A percentile compares a stretch with the other conserved stretches of the same genome.
phyloP scores from a whole-genome alignment of 805 yeast genomes.

The Metschnikowia arizonensis region DNA sequence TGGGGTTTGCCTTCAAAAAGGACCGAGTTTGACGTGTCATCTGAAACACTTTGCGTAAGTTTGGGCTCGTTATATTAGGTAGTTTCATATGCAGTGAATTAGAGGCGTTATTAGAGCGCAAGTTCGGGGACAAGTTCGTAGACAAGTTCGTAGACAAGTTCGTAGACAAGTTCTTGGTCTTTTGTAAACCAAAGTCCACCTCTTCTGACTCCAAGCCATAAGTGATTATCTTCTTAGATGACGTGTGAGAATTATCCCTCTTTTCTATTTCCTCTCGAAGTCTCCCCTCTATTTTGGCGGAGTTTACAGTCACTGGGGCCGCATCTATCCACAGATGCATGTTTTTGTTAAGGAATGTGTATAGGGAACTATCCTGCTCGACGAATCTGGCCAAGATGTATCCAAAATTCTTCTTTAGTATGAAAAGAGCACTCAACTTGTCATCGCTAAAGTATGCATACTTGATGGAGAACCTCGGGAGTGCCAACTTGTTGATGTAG shows the following conservation, averaged over 20 bases:
- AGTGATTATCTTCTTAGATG: not conserved
- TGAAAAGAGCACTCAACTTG: conserved; percentile 7
- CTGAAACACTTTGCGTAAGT: not conserved
- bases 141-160: no score
- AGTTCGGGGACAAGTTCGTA: not conserved
- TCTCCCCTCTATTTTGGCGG: conserved; percentile 3
- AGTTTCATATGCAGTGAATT: not conserved
- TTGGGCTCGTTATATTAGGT: not conserved
- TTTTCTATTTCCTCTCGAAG: conserved; percentile 6
- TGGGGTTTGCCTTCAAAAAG: conserved; percentile 2
- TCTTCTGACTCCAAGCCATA: not conserved
- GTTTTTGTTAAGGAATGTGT: conserved; percentile 1
- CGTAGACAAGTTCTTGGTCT: not conserved
- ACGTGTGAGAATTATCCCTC: conserved; percentile 8
- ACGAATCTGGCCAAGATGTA: conserved; percentile 9
- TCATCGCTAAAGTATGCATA: conserved; percentile 10
- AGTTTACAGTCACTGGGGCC: not conserved
- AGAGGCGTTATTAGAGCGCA: not conserved
- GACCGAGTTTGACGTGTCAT: conserved; percentile 2
- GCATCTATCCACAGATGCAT: not conserved
- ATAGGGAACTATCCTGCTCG: conserved; percentile 2
- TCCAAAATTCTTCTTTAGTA: conserved; percentile 16
- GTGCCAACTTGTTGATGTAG: conserved; percentile 15
- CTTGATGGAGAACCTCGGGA: conserved; percentile 11
- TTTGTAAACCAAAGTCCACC: not conserved